A percentile compares a stretch with the other conserved stretches of the same genome.
Evolutionary conservation across 805 yeast genomes (phyloP).

Genomic region (Candida silvicultrix): DNA sequence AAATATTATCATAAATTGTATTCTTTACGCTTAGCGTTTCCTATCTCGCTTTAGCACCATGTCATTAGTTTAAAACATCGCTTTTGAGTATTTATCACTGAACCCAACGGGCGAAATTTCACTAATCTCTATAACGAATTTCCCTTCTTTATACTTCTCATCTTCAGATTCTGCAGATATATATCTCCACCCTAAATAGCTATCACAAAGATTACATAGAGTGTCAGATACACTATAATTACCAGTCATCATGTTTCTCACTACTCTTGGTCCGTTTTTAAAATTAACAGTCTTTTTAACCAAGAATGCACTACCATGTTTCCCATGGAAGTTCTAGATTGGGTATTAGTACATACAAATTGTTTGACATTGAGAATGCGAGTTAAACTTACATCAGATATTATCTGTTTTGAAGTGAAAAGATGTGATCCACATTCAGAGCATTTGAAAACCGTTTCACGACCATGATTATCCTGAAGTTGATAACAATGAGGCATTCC

Average conservation of each 20-base stretch:
- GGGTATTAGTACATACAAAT: background rate
- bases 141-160: conserved; percentile 57
- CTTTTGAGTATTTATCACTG: background rate
- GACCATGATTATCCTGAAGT: background rate
- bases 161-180: conserved; percentile 36
- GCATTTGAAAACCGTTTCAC: conserved; percentile 15
- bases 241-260: conserved; percentile 55
- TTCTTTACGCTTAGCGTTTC: too few relatives aligned
- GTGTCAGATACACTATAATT: conserved; percentile 50
- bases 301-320: conserved; percentile 51
- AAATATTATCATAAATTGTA: too few relatives aligned
- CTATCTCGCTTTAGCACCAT: too few relatives aligned
- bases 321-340: conserved; percentile 42
- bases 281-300: conserved; percentile 40
- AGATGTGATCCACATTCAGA: conserved; percentile 14
- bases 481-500: background rate
- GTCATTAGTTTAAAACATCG: background rate
- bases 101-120: conserved; percentile 3
- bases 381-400: conserved; percentile 10
- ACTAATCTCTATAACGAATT: conserved; percentile 36
- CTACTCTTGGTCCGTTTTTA: conserved; percentile 28
- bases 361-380: too few relatives aligned
- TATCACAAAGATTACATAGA: conserved; percentile 46
- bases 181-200: conserved; percentile 60
- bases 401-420: conserved; percentile 12